Evolutionary conservation across 371 early-diverging fungal genomes (phyloP).

Genomic region (Mucor racemosus): DNA sequence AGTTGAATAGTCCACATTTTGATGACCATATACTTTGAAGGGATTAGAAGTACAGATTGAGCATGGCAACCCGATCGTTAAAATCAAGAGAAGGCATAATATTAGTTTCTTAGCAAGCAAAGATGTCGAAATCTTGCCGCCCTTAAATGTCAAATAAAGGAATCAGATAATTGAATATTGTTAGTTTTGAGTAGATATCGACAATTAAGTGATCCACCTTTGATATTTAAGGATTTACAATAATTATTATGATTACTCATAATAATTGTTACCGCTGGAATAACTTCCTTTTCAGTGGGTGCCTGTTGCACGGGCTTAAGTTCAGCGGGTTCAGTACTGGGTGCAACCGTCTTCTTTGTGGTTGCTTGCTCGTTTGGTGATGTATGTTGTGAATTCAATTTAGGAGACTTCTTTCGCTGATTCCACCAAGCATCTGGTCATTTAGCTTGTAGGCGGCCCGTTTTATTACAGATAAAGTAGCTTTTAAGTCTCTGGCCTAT

Average conservation of each 20-base stretch:
- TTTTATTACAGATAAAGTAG: not conserved
- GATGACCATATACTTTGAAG: not conserved
- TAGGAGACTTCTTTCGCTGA: not conserved
- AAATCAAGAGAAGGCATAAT: conserved; percentile 1
- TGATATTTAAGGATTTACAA: not conserved
- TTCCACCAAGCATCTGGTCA: not conserved
- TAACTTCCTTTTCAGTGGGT: too few relatives aligned
- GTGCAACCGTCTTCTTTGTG: too few relatives aligned
- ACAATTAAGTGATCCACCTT: not conserved
- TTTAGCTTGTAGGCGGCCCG: not conserved
- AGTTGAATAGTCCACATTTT: not conserved
- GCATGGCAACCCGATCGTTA: not conserved
- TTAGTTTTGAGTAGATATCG: not conserved
- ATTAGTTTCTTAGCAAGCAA: conserved; percentile 32
- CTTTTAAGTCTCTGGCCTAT: not conserved
- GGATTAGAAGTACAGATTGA: not conserved
- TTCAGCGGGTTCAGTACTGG: too few relatives aligned
- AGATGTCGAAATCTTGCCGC: conserved; percentile 26
- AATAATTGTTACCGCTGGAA: not conserved
- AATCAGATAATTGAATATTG: not conserved
- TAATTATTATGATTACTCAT: conserved; percentile 3
- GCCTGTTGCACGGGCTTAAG: too few relatives aligned
- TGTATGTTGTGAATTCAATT: not conserved
- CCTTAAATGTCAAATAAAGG: conserved; percentile 6
- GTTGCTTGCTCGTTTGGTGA: not conserved